A percentile compares a stretch with the other conserved stretches of the same genome.
Evolutionary conservation across 2,329 filamentous ascomycete species (phyloP).

Genomic region (Onygenales sp.): DNA sequence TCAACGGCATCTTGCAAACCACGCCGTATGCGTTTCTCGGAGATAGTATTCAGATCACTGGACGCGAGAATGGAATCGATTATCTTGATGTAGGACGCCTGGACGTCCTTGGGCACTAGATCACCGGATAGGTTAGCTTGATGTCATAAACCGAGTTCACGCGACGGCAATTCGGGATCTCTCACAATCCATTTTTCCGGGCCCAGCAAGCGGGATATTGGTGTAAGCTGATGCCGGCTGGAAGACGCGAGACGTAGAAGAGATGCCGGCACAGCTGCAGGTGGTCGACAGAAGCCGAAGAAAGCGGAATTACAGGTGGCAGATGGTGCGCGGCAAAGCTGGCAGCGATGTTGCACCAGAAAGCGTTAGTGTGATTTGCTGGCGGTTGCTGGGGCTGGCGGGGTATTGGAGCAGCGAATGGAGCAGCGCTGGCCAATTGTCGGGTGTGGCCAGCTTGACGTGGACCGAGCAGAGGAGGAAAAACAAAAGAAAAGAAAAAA

Average conservation of each 20-base stretch:
- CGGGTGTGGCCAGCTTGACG: background rate
- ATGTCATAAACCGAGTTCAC: background rate
- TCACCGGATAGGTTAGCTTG: conserved; percentile 10
- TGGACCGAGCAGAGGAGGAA: background rate
- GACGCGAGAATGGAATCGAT: conserved; percentile 53
- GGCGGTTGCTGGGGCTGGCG: conserved; percentile 29
- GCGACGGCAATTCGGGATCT: background rate
- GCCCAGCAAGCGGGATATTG: background rate
- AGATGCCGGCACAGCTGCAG: conserved; percentile 1
- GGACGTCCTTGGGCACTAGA: conserved; percentile 40
- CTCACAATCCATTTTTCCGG: conserved; percentile 1
- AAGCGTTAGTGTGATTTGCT: conserved; percentile 16
- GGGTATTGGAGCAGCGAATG: conserved; percentile 18
- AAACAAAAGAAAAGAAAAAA: background rate
- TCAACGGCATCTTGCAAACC: conserved; percentile 51
- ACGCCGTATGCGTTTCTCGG: conserved; percentile 56
- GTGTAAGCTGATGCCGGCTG: background rate
- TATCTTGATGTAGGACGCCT: conserved; percentile 45
- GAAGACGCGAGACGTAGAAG: conserved; percentile 5
- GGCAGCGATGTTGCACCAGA: background rate
- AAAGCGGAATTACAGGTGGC: background rate
- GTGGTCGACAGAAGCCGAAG: background rate
- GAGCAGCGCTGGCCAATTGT: background rate
- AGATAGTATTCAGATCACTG: conserved; percentile 55
- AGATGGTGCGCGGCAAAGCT: background rate